Evolutionary conservation across 495 filamentous ascomycete species (phyloP).

Genomic region (Annulohypoxylon bovei): DNA sequence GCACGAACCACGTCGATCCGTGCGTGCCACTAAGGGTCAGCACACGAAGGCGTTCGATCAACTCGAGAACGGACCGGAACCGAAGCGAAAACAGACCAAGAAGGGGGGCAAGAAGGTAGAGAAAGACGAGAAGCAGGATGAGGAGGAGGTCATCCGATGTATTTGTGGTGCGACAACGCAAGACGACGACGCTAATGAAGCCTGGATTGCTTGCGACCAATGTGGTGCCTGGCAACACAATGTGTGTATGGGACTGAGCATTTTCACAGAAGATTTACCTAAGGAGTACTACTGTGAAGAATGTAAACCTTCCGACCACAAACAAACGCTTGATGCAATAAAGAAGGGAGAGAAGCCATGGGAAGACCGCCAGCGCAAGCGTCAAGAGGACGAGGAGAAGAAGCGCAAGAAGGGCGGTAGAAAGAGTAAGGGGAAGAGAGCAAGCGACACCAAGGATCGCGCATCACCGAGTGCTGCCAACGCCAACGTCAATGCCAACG

Average conservation of each 20-base stretch:
- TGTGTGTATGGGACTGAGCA: conserved; percentile 87
- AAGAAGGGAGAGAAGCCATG: conserved; percentile 83
- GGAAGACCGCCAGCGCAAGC: conserved; percentile 72
- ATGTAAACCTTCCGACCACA: conserved; percentile 85
- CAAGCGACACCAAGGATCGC: conserved; percentile 60
- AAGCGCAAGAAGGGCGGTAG: conserved; percentile 60
- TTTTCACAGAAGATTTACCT: conserved; percentile 77
- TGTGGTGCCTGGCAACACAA: conserved; percentile 97
- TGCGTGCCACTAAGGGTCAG: conserved; percentile 93
- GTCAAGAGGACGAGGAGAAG: conserved; percentile 57
- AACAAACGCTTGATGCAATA: conserved; percentile 75
- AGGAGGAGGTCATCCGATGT: conserved; percentile 80
- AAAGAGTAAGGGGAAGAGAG: conserved; percentile 61
- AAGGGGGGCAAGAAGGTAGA: conserved; percentile 64
- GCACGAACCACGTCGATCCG: conserved; percentile 91
- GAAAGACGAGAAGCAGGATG: conserved; percentile 70
- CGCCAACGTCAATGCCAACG: conserved; percentile 14
- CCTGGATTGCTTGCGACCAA: conserved; percentile 89
- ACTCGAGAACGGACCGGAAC: conserved; percentile 70
- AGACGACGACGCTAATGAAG: conserved; percentile 81
- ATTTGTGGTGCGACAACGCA: conserved; percentile 90
- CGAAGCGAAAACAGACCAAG: conserved; percentile 69
- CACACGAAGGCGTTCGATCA: conserved; percentile 85
- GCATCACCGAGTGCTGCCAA: conserved; percentile 47
- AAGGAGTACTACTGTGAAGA: conserved; percentile 88